Conservation (phyloP, 495 filamentous ascomycete genomes). For the Neurospora tetrasperma region DNA sequence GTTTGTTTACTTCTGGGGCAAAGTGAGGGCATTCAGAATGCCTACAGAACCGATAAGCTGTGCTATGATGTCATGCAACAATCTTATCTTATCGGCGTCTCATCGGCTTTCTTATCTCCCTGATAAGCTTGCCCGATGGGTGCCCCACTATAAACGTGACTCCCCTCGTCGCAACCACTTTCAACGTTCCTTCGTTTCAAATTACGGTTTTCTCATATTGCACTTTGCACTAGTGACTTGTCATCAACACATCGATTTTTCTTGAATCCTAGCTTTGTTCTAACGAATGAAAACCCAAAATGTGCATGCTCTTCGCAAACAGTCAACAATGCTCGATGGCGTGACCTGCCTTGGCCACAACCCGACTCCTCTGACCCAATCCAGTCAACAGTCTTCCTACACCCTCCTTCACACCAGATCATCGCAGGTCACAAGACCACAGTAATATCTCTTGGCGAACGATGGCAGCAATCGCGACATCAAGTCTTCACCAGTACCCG, state of each 20-base stretch:
- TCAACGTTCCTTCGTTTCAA: neutral
- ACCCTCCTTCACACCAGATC: neutral
- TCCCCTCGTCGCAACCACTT: neutral
- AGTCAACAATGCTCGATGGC: neutral
- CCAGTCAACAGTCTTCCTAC: neutral
- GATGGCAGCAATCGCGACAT: neutral
- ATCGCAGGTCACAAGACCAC: neutral
- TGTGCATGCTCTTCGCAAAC: neutral
- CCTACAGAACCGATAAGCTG: neutral
- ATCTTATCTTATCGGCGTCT: neutral
- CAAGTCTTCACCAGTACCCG: neutral
- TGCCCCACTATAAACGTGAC: neutral
- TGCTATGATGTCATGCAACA: neutral
- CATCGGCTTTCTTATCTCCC: neutral
- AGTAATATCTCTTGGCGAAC: neutral
- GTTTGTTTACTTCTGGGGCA: neutral
- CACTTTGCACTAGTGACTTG: neutral
- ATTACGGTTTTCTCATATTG: neutral
- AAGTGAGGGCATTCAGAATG: neutral
- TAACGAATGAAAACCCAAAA: neutral
- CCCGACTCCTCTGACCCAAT: neutral
- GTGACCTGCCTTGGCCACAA: neutral
- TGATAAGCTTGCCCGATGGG: neutral
- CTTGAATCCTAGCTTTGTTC: neutral
- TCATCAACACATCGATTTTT: neutral